Conservation (phyloP, 192 early-diverging fungal genomes). For the Podochytrium sp. region DNA sequence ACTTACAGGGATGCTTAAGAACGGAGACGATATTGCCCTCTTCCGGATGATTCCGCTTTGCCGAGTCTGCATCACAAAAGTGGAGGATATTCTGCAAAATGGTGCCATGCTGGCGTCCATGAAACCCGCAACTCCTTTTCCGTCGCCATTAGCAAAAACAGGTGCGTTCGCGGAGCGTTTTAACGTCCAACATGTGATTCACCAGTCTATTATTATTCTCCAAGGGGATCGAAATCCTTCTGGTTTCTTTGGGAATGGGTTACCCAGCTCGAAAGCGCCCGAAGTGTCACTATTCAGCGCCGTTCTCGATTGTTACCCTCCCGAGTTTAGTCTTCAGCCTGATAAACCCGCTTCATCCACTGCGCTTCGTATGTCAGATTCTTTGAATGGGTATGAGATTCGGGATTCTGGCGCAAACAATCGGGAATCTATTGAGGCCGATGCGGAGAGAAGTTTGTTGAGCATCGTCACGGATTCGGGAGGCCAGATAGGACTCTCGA, state of each 20-base stretch:
- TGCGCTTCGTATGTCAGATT: not conserved
- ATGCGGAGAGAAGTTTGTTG: not conserved
- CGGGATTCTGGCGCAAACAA: not conserved
- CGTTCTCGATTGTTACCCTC: slow-evolving; percentile 10
- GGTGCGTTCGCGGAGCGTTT: not conserved
- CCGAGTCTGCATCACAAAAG: slow-evolving; percentile 8
- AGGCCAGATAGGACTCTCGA: too few relatives aligned
- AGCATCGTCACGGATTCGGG: too few relatives aligned
- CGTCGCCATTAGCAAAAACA: not conserved
- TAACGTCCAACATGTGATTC: too few relatives aligned
- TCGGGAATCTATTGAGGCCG: not conserved
- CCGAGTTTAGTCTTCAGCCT: not conserved
- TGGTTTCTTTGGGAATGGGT: not conserved
- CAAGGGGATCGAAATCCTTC: not conserved
- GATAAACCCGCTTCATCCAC: not conserved
- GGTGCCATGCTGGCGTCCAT: not conserved
- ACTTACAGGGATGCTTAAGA: slow-evolving; percentile 4
- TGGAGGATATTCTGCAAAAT: slow-evolving; percentile 22
- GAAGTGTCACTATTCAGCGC: slow-evolving; percentile 27
- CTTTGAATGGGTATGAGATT: not conserved
- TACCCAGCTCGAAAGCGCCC: not conserved
- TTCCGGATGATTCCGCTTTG: slow-evolving; percentile 37
- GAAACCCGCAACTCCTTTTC: not conserved
- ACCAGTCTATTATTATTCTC: not conserved
- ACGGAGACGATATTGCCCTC: slow-evolving; percentile 22